Evolutionary conservation across 495 filamentous ascomycete genomes (phyloP).

Genomic region (Bathelium albidoporum): DNA sequence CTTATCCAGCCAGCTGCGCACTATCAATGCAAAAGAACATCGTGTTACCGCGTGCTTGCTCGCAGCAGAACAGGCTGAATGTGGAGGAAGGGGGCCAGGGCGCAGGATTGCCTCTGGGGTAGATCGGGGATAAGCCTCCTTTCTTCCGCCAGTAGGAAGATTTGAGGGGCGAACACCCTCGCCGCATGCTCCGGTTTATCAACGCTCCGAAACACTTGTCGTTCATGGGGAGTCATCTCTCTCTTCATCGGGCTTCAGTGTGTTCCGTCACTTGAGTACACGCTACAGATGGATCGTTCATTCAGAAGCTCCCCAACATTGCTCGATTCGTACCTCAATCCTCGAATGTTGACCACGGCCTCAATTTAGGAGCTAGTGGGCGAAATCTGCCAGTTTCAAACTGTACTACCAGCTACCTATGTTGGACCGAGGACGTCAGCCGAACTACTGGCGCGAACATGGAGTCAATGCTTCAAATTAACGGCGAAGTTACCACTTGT

Average conservation of each 20-base stretch:
- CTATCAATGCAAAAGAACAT: neutral
- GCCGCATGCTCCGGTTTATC: neutral
- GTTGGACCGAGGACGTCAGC: too few relatives aligned
- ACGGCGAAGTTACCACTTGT: too few relatives aligned
- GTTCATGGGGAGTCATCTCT: neutral
- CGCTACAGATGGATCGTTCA: too few relatives aligned
- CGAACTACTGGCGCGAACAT: too few relatives aligned
- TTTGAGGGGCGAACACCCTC: neutral
- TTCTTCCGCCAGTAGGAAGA: slow-evolving; percentile 1
- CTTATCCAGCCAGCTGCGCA: neutral
- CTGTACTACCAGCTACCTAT: too few relatives aligned
- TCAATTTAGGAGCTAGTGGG: too few relatives aligned
- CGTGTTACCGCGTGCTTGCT: neutral
- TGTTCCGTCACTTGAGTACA: too few relatives aligned
- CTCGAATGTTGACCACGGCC: too few relatives aligned
- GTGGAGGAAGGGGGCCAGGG: neutral
- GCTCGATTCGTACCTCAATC: too few relatives aligned
- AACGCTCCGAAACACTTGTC: neutral
- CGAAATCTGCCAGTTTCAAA: too few relatives aligned
- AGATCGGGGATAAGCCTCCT: neutral
- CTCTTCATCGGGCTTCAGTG: neutral
- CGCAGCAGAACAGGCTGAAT: neutral
- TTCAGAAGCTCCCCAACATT: neutral
- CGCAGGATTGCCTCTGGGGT: neutral
- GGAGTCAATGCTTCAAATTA: too few relatives aligned